Conservation (phyloP, 2,329 filamentous ascomycete species). For the Fusarium agapanthi region DNA sequence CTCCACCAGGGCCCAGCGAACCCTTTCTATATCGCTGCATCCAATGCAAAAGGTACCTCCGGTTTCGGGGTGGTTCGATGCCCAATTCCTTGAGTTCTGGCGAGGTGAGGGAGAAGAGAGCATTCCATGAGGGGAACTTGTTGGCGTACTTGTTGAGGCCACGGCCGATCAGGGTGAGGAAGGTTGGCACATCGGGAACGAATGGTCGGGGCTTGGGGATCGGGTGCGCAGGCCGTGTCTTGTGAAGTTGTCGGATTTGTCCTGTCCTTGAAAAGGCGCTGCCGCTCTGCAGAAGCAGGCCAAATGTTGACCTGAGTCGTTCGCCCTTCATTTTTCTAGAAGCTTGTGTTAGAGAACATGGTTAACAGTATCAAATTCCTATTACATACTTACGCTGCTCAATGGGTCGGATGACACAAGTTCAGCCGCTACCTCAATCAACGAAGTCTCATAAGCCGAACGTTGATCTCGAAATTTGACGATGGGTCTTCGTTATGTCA, state of each 20-base stretch:
- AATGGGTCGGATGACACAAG: constrained; percentile 34
- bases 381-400: constrained; percentile 25
- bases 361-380: not conserved
- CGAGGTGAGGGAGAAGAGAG: constrained; percentile 84
- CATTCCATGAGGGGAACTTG: constrained; percentile 92
- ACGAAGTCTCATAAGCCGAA: constrained; percentile 30
- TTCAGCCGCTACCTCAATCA: constrained; percentile 30
- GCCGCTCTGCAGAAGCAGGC: constrained; percentile 44
- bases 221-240: constrained; percentile 48
- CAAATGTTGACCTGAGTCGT: constrained; percentile 45
- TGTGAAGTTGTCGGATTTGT: constrained; percentile 56
- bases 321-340: constrained; percentile 46
- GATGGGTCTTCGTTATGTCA: constrained; percentile 43
- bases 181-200: constrained; percentile 84
- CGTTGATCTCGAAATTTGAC: constrained; percentile 45
- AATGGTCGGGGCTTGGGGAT: constrained; percentile 81
- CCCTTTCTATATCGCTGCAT: constrained; percentile 84
- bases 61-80: constrained; percentile 82
- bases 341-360: constrained; percentile 6
- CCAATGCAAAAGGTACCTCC: constrained; percentile 88
- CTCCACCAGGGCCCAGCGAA: constrained; percentile 81
- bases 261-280: constrained; percentile 44
- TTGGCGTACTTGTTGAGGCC: constrained; percentile 80
- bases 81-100: constrained; percentile 83
- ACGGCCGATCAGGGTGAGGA: constrained; percentile 91